These are phyloP conservation scores for Rutstroemia sp. DNA, from an alignment of 2,329 filamentous ascomycete genomes.

Conservation along the genomic window DNA sequence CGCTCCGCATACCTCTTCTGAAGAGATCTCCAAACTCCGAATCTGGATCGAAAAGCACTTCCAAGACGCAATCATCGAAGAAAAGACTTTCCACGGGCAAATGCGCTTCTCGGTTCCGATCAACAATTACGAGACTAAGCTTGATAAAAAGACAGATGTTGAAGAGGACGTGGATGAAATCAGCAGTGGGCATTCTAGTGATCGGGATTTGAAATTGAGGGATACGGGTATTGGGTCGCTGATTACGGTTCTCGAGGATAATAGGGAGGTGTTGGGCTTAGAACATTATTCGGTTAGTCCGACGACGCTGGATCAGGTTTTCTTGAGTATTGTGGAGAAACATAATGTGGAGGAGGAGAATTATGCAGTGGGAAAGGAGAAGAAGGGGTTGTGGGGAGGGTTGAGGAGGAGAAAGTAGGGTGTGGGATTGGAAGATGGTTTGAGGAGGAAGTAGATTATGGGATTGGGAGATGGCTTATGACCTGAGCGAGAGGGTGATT, in stretches of 20 bases:
- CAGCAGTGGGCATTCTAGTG: constrained; percentile 9
- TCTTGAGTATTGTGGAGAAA: constrained; percentile 73
- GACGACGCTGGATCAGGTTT: constrained; percentile 86
- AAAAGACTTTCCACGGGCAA: constrained; percentile 76
- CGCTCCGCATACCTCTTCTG: constrained; percentile 63
- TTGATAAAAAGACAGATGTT: too few species aligned
- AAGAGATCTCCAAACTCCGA: constrained; percentile 60
- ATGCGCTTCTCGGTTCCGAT: constrained; percentile 73
- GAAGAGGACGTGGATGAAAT: constrained; percentile 17
- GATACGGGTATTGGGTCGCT: constrained; percentile 49
- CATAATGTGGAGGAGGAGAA: constrained; percentile 74
- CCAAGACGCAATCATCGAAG: constrained; percentile 59
- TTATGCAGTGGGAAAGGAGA: constrained; percentile 29
- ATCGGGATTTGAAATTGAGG: not conserved
- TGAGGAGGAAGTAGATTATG: too few species aligned
- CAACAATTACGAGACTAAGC: constrained; percentile 21
- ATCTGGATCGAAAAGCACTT: constrained; percentile 58
- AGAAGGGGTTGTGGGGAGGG: not conserved
- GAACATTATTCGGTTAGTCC: constrained; percentile 83
- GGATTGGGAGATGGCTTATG: too few species aligned
- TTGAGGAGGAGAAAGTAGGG: too few species aligned
- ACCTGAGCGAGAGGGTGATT: too few species aligned
- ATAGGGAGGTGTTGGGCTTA: constrained; percentile 60
- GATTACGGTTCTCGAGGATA: constrained; percentile 66
- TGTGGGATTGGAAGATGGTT: too few species aligned